Percentiles rank a stretch among this genome's conserved stretches.
phyloP scores from a whole-genome alignment of 2,329 filamentous ascomycete genomes.

The Colletotrichum lentis region DNA sequence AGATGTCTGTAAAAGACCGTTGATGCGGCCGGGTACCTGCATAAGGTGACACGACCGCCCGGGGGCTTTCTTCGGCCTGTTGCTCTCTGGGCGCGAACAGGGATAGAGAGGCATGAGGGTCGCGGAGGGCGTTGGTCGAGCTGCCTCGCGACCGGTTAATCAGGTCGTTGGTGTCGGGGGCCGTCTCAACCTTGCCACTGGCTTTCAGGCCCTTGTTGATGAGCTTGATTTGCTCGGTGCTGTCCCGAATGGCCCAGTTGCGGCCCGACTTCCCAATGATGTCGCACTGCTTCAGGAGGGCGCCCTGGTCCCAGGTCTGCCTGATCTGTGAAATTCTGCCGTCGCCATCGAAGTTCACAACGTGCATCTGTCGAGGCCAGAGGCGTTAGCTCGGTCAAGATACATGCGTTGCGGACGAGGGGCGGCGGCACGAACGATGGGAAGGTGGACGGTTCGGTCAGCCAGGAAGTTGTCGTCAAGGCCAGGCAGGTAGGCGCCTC shows the following conservation, averaged over 20 bases:
- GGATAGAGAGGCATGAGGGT: slow-evolving; percentile 75
- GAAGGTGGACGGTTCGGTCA: slow-evolving; percentile 79
- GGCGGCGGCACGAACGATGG: slow-evolving; percentile 73
- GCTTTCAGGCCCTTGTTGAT: slow-evolving; percentile 70
- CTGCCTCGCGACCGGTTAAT: slow-evolving; percentile 58
- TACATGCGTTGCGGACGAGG: neutral
- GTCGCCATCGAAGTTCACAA: slow-evolving; percentile 81
- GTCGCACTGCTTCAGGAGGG: slow-evolving; percentile 90
- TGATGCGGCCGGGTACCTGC: slow-evolving; percentile 67
- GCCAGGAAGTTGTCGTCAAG: slow-evolving; percentile 94
- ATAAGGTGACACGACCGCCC: slow-evolving; percentile 66
- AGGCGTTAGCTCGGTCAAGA: slow-evolving; percentile 16
- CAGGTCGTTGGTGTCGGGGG: slow-evolving; percentile 49
- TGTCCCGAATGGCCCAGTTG: slow-evolving; percentile 95
- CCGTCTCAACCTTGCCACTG: slow-evolving; percentile 50
- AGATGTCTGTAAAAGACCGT: slow-evolving; percentile 78
- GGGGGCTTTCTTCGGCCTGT: slow-evolving; percentile 43
- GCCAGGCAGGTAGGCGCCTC: slow-evolving; percentile 85
- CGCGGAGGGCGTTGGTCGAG: slow-evolving; percentile 64
- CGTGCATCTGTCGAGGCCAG: slow-evolving; percentile 70
- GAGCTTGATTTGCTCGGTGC: slow-evolving; percentile 81
- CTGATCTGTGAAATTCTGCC: slow-evolving; percentile 87
- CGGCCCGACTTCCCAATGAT: slow-evolving; percentile 89
- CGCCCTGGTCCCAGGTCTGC: slow-evolving; percentile 93
- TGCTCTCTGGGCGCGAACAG: slow-evolving; percentile 77